phyloP scores from a whole-genome alignment of 1,284 basidiomycete genomes.

The Phellopilus nigrolimitatus region DNA sequence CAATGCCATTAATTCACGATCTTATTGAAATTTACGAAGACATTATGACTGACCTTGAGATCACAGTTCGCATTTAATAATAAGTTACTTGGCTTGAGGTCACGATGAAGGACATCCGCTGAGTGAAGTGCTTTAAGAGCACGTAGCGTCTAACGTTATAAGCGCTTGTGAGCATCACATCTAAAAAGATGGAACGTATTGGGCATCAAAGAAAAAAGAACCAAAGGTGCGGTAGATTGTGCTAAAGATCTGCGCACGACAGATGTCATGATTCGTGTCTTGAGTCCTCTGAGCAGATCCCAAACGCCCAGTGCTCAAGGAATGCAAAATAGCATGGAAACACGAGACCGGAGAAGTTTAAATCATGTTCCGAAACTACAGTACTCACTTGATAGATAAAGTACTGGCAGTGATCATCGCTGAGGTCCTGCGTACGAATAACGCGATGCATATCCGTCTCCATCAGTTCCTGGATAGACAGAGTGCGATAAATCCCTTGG shows the following conservation, averaged over 20 bases:
- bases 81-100: slow-evolving; percentile 91
- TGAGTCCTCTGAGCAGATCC: no score
- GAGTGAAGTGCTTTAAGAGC: slow-evolving; percentile 92
- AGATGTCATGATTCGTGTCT: no score
- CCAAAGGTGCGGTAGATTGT: neutral
- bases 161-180: slow-evolving; percentile 1
- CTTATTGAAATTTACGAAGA: no score
- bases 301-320: no score
- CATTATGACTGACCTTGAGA: slow-evolving; percentile 66
- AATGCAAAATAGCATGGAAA: slow-evolving; percentile 3
- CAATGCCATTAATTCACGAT: no score
- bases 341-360: no score
- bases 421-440: slow-evolving; percentile 79
- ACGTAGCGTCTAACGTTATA: slow-evolving; percentile 61
- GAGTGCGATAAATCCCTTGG: neutral
- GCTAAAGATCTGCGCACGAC: no score
- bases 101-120: slow-evolving; percentile 83
- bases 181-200: neutral
- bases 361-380: neutral
- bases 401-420: slow-evolving; percentile 91
- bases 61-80: slow-evolving; percentile 94
- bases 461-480: slow-evolving; percentile 75
- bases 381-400: slow-evolving; percentile 83
- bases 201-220: neutral
- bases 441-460: slow-evolving; percentile 88